Evolutionary conservation across 352 stramenopile genomes (phyloP), one percentile per base, ranked within the genome.

Genomic region (Globisporangium alternatum): DNA sequence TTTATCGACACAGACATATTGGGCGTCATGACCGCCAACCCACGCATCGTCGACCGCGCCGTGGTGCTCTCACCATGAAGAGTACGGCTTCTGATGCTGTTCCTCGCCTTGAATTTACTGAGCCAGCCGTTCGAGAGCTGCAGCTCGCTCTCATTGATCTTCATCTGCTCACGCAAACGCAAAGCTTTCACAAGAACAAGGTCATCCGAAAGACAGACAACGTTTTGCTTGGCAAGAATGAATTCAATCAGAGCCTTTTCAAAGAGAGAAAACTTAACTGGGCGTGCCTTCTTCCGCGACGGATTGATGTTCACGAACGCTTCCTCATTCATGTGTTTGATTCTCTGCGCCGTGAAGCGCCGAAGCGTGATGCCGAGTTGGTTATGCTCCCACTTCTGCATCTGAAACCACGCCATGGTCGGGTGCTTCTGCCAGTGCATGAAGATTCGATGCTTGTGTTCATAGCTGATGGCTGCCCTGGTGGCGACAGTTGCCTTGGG

Each of bases 1-100:
- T 95, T 95, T 12, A 93, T 95, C 72, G 91, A 95, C 64, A 95
- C 84, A 5, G 84, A 95, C 51, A 92, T 93, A 35, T 81, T 81
- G 2, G 86, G 86, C 1, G 86, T 95, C 25, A 95, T 95, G 86
- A 92, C 82, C 0, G 86, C 86, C 0, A 84, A 95, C 57, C 86
- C 84, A 43, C 71, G 78, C 17, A 88, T 95, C 53, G 86, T 95
- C 13, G 77, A 90, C n/a, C 80, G 79, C 12, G 86, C 84, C 0
- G 76, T 83, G 10, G 77, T 2, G 17, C 45, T 31, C 45, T 52
- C 45, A 5, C 45, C 45, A 52, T 52, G 21, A 31, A 52, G 21
- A 31, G n/a, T 31, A 31, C 45, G 12, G 12, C 45, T 52, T 17
- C 45, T 30, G 21, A 52, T 52, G 45, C 21, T 52, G 21, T 52